These are phyloP conservation scores for Sporothrix pseudoabietina DNA, from an alignment of 2,329 filamentous ascomycete species.

Conservation along the genomic window DNA sequence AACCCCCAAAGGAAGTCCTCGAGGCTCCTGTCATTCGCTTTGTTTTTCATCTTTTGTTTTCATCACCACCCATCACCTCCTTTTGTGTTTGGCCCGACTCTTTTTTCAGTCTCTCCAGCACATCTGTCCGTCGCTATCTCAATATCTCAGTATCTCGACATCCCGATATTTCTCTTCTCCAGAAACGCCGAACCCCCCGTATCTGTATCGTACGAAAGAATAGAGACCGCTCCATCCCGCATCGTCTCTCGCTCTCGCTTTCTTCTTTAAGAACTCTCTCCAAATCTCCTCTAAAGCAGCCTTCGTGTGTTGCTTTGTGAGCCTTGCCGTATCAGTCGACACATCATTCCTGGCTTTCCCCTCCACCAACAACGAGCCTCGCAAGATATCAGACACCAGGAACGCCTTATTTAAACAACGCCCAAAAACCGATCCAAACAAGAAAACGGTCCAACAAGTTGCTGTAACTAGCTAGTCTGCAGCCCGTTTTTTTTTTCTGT, in stretches of 20 bases:
- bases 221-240: slow-evolving; percentile 1
- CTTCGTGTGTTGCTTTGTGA: slow-evolving; percentile 14
- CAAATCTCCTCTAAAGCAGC: slow-evolving; percentile 1
- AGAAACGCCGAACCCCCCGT: background rate
- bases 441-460: background rate
- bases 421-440: slow-evolving; percentile 6
- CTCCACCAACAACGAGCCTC: slow-evolving; percentile 12
- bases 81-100: slow-evolving; percentile 11
- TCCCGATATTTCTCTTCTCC: background rate
- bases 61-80: slow-evolving; percentile 9
- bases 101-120: slow-evolving; percentile 6
- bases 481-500: slow-evolving; percentile 14
- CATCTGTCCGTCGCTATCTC: slow-evolving; percentile 27
- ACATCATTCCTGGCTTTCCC: background rate
- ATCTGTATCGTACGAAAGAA: slow-evolving; percentile 24
- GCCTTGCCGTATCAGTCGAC: slow-evolving; percentile 19
- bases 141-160: slow-evolving; percentile 10
- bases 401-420: background rate
- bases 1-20: slow-evolving; percentile 64
- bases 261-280: too few relatives aligned
- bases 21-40: slow-evolving; percentile 77
- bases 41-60: slow-evolving; percentile 51
- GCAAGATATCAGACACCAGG: background rate
- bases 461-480: background rate
- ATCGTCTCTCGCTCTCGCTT: slow-evolving; percentile 18